Evolutionary conservation across 2,329 filamentous ascomycete species (phyloP).

Genomic region (Pochonia chlamydosporia): DNA sequence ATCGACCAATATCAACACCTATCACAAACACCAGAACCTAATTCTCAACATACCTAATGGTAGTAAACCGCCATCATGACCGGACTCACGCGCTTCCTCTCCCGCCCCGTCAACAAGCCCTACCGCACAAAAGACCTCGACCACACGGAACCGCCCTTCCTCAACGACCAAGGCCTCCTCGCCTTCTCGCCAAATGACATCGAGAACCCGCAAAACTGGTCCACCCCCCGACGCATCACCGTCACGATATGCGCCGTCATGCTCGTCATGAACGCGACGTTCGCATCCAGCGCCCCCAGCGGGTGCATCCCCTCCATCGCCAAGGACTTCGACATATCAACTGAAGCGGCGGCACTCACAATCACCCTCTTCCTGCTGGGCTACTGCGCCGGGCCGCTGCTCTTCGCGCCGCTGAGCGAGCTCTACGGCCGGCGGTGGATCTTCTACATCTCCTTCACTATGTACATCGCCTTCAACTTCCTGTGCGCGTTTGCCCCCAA

Average conservation of each 20-base stretch:
- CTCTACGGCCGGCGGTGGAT: slow-evolving; percentile 51
- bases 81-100: slow-evolving; percentile 32
- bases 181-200: slow-evolving; percentile 45
- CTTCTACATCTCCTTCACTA: slow-evolving; percentile 42
- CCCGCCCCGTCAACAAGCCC: slow-evolving; percentile 46
- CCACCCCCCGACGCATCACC: slow-evolving; percentile 28
- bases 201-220: slow-evolving; percentile 46
- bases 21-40: too few species aligned
- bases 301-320: slow-evolving; percentile 25
- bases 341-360: slow-evolving; percentile 40
- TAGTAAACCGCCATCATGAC: not conserved
- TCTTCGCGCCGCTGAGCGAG: slow-evolving; percentile 53
- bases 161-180: slow-evolving; percentile 45
- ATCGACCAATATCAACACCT: too few species aligned
- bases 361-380: slow-evolving; percentile 50
- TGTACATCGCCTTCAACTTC: slow-evolving; percentile 46
- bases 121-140: slow-evolving; percentile 34
- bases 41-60: not conserved
- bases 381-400: slow-evolving; percentile 52
- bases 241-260: slow-evolving; percentile 36
- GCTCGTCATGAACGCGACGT: slow-evolving; percentile 50
- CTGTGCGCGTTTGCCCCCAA: slow-evolving; percentile 50
- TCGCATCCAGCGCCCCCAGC: slow-evolving; percentile 33
- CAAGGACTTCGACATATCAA: slow-evolving; percentile 37
- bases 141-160: slow-evolving; percentile 25